Percentiles rank a stretch among this genome's conserved stretches.
Evolutionary conservation across 73 alveolate genomes (phyloP).

Genomic region (Symbiodinium natans): DNA sequence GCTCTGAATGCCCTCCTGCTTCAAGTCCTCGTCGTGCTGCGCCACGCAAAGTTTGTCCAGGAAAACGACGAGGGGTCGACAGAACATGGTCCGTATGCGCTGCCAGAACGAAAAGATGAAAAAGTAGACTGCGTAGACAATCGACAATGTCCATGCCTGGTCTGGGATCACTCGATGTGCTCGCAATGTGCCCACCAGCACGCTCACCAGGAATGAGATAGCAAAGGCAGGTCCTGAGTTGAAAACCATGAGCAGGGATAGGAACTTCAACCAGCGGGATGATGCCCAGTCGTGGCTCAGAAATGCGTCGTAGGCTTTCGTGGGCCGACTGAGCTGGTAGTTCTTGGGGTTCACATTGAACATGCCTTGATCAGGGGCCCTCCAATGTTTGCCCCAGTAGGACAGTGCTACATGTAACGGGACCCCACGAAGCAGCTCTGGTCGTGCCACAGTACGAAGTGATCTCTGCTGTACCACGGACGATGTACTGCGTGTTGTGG

Average conservation of each 20-base stretch:
- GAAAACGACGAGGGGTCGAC: neutral
- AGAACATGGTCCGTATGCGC: neutral
- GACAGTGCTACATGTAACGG: neutral
- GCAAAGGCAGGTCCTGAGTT: neutral
- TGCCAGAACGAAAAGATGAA: neutral
- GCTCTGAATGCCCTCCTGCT: neutral
- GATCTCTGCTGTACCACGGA: neutral
- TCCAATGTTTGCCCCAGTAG: neutral
- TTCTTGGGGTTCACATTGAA: neutral
- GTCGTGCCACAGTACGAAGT: neutral
- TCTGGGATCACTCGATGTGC: neutral
- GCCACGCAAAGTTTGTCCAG: neutral
- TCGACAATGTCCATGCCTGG: neutral
- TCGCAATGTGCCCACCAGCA: neutral
- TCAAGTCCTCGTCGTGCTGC: constrained; percentile 8
- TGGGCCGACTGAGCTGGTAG: neutral
- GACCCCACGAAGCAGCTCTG: neutral
- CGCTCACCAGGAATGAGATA: neutral
- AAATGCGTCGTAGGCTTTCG: neutral
- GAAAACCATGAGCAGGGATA: constrained; percentile 12
- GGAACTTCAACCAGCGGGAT: neutral
- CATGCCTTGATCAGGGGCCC: neutral
- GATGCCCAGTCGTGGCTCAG: constrained; percentile 23
- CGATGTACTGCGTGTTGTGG: neutral
- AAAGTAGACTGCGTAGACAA: neutral